Base-by-base conservation (phyloP, 2,329 filamentous ascomycete species). In the Pezicula rhizophila region DNA sequence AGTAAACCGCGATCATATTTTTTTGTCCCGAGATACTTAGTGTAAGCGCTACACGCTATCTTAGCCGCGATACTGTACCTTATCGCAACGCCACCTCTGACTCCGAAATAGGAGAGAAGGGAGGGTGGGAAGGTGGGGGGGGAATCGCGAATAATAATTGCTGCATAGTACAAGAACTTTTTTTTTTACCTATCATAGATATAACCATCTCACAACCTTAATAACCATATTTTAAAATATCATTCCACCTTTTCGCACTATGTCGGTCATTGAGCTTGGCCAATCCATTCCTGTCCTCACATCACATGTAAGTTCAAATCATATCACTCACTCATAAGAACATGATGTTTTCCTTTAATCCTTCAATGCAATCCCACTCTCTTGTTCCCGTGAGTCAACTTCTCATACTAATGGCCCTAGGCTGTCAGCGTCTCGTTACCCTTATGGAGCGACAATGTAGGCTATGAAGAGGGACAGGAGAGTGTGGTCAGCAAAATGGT, bases 391-490 rank as follows among this genome's bases (percentile, higher is more conserved):
- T 15, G 48, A 48, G 47, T 18, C 42, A 48, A 20, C 18, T 25
- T 38, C 17, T n/a, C n/a, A 43, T 42, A 44, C 34, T 47, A 26
- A 48, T 18, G 44, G 25, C 34, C 43, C 17, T 18, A 96, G 91
- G 93, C 92, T 56, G 89, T 97, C 56, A 97, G 92, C 67, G 92
- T 97, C 38, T 97, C 93, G 14, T 74, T 99, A 23, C 93, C 93
- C 35, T 95, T 90, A 70, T 99, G 93, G 93, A 78, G 77, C 57
- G 77, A 90, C 56, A 97, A 95, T 61, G 76, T 99, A 35, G 92
- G 82, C 37, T 99, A 99, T 64, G 93, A 99, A 67, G 90, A 99
- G 68, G 92, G 90, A 45, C 79, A 95, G 64, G 74, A 84, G 49
- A 93, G 89, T 85, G 88, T 99, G n/a, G 56, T 93, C 15, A 79